phyloP scores from a whole-genome alignment of 164 flowering plant genomes.

The Magnolia kwangsiensis region DNA sequence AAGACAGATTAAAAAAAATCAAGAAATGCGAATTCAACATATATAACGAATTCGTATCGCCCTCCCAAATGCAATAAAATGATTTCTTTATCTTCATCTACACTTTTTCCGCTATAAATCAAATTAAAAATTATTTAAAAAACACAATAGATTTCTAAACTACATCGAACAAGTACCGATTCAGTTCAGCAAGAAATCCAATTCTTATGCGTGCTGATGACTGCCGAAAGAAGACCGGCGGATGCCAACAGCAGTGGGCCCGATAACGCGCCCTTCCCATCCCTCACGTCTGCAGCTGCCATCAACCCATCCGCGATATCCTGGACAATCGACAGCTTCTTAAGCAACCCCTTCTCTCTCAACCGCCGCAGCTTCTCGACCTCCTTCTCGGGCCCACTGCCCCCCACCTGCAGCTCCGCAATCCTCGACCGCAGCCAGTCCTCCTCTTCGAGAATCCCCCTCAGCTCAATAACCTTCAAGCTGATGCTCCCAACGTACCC shows the following conservation, averaged over 20 bases:
- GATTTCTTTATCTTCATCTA: neutral
- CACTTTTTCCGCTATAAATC: neutral
- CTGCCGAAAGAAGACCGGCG: constrained; percentile 80
- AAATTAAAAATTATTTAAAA: neutral
- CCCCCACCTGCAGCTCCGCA: constrained; percentile 33
- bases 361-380: constrained; percentile 28
- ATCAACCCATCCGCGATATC: constrained; percentile 81
- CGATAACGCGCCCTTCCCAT: constrained; percentile 60
- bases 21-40: neutral
- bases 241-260: constrained; percentile 58
- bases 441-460: constrained; percentile 40
- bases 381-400: constrained; percentile 33
- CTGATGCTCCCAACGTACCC: constrained; percentile 77
- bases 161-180: neutral
- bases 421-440: constrained; percentile 34
- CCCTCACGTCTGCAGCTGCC: constrained; percentile 74
- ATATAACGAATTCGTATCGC: no score
- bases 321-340: constrained; percentile 71
- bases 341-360: constrained; percentile 61
- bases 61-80: neutral
- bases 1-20: neutral
- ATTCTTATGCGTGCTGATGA: constrained; percentile 93
- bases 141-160: neutral
- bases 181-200: constrained; percentile 76
- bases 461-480: constrained; percentile 66